Percentiles rank a stretch among this genome's conserved stretches.
phyloP scores from a whole-genome alignment of 1,139 yeast species.

The Kluyveromyces sp. region DNA sequence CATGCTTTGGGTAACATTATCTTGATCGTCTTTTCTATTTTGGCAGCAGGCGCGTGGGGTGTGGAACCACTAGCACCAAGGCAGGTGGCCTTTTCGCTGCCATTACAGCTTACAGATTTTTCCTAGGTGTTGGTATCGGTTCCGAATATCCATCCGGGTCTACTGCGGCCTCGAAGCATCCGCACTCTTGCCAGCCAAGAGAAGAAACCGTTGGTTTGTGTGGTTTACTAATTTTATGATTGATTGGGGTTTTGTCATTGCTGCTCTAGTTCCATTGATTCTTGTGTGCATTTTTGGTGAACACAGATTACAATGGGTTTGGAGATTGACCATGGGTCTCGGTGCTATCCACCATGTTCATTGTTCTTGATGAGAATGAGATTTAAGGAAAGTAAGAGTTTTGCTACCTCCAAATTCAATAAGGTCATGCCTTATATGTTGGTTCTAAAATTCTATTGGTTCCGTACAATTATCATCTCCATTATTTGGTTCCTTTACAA shows the following conservation, averaged over 20 bases:
- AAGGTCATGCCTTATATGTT: constrained; percentile 62
- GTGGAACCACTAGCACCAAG: constrained; percentile 43
- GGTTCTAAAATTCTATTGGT: constrained; percentile 76
- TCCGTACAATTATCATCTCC: constrained; percentile 62
- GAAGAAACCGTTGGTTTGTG: constrained; percentile 79
- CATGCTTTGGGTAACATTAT: constrained; percentile 70
- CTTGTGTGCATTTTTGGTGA: constrained; percentile 73
- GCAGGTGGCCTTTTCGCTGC: constrained; percentile 70
- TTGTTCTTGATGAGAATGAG: constrained; percentile 70
- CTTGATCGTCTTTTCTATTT: constrained; percentile 65
- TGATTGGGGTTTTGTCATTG: constrained; percentile 76
- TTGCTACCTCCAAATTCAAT: constrained; percentile 63
- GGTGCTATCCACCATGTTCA: constrained; percentile 84
- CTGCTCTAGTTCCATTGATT: constrained; percentile 82
- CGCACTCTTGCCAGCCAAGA: constrained; percentile 65
- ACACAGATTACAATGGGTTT: constrained; percentile 67
- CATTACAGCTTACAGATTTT: constrained; percentile 74
- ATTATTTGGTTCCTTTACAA: constrained; percentile 88
- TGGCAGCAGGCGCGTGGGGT: constrained; percentile 88
- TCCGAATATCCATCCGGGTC: constrained; percentile 94
- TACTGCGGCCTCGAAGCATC: constrained; percentile 89
- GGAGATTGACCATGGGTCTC: constrained; percentile 87
- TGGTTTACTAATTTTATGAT: constrained; percentile 89
- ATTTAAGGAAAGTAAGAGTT: constrained; percentile 66
- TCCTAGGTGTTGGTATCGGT: constrained; percentile 78